Base-by-base conservation (phyloP, 495 filamentous ascomycete species). In the Elaphomyces granulatus region DNA sequence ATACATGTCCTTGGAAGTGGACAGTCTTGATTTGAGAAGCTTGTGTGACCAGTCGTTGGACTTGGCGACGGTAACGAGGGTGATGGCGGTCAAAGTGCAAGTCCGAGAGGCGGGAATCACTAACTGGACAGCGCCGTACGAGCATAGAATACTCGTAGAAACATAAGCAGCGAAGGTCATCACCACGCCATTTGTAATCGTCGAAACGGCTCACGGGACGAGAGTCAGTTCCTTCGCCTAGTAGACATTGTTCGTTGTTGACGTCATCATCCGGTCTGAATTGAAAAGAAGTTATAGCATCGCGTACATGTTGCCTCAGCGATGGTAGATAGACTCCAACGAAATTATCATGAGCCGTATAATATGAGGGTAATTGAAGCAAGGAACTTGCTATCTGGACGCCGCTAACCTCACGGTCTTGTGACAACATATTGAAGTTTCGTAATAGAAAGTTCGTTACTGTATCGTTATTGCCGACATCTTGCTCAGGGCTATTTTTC, bases 321-420 rank as follows among this genome's bases (percentile, higher is more conserved):
- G 31, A 42, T 32, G 31, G 36, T 3, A 42, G 40, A 30, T 42
- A 35, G 33, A 42, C 26, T 15, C 33, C 17, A 10, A 28, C 26
- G 40, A 42, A 42, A 21, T 36, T 42, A 20, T 36, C 18, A 26
- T 36, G 23, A 20, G 31, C 12, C 2, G 17, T 42, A 34, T 42
- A 42, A 34, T 42, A 36, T 16, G 14, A 26, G 8, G 40, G 40
- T n/a, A 42, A 32, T n/a, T 42, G 15, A 8, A 42, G 40, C 28
- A 42, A 37, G 14, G 33, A 31, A 16, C 33, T 42, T 20, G 40
- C 40, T n/a, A 42, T 26, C 33, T 36, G 18, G 20, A 42, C 36
- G 10, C 36, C 36, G 20, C 36, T 37, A 6, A 37, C 21, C 20
- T 37, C 36, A 17, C 17, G 6, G 20, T 17, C 18, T 6, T 35